Conservation (phyloP, 495 filamentous ascomycete species). For the Podospora fimiseda region DNA sequence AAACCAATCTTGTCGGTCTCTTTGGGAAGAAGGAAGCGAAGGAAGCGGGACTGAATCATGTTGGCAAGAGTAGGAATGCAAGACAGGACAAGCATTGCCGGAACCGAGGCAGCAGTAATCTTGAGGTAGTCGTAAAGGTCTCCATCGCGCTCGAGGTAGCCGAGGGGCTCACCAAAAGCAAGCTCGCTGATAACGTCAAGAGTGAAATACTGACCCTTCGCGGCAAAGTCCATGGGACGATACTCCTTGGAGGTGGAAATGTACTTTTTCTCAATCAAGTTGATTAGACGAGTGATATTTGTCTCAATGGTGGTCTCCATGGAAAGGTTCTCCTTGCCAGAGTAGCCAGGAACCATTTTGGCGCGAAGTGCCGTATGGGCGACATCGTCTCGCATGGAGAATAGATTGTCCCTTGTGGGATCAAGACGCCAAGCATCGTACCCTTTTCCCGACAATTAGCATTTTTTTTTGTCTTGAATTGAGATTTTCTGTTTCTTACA, state of each 20-base stretch:
- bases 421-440: conserved; percentile 34
- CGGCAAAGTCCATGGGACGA: conserved; percentile 42
- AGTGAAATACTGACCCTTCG: conserved; percentile 49
- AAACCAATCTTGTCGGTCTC: conserved; percentile 12
- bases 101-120: conserved; percentile 13
- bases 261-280: conserved; percentile 40
- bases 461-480: too few species aligned
- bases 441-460: too few species aligned
- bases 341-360: conserved; percentile 25
- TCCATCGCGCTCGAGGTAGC: conserved; percentile 23
- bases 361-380: conserved; percentile 24
- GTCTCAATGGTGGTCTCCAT: conserved; percentile 40
- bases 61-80: conserved; percentile 3
- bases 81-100: conserved; percentile 8
- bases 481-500: too few species aligned
- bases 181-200: conserved; percentile 51
- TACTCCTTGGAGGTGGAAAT: conserved; percentile 43
- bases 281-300: conserved; percentile 39
- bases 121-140: conserved; percentile 24
- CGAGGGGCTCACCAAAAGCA: conserved; percentile 26
- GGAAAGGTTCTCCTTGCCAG: conserved; percentile 38
- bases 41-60: not conserved
- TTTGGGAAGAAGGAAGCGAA: conserved; percentile 5
- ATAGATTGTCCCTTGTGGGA: conserved; percentile 34
- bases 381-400: conserved; percentile 22